Evolutionary conservation across 2,329 filamentous ascomycete species (phyloP).

Genomic region (Aspergillus uvarum): DNA sequence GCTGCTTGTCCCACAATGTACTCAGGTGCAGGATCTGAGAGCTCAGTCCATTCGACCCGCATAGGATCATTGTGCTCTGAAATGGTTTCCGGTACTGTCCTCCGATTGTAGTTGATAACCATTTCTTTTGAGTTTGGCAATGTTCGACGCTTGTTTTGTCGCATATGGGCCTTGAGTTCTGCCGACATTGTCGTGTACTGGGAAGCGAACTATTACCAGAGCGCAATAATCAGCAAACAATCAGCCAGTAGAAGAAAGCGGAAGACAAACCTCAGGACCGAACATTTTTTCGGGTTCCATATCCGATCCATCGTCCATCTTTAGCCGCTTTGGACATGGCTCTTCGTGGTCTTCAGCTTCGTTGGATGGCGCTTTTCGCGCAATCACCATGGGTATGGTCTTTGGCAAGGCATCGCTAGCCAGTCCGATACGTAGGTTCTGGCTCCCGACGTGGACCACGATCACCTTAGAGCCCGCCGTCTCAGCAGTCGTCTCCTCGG

Average conservation of each 20-base stretch:
- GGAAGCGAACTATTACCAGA: conserved; percentile 51
- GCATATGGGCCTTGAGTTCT: conserved; percentile 87
- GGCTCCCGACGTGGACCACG: conserved; percentile 91
- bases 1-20: conserved; percentile 82
- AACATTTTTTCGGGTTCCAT: conserved; percentile 74
- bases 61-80: conserved; percentile 92
- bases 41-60: conserved; percentile 92
- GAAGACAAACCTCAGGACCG: conserved; percentile 69
- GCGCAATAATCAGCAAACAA: conserved; percentile 2
- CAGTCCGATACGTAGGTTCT: conserved; percentile 90
- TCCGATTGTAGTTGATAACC: conserved; percentile 89
- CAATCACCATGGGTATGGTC: conserved; percentile 89
- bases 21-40: conserved; percentile 65
- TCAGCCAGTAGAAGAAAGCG: too few relatives aligned
- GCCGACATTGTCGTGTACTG: conserved; percentile 78
- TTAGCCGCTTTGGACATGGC: conserved; percentile 68
- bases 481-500: conserved; percentile 56
- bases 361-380: conserved; percentile 71
- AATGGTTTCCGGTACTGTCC: conserved; percentile 80
- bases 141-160: conserved; percentile 89
- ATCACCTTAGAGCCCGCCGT: conserved; percentile 85
- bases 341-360: conserved; percentile 82
- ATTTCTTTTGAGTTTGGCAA: conserved; percentile 97
- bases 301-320: conserved; percentile 53
- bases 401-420: conserved; percentile 95